Percentiles rank a stretch among this genome's conserved stretches.
phyloP scores from a whole-genome alignment of 2,329 filamentous ascomycete species.

The Cercospora brassicicola region DNA sequence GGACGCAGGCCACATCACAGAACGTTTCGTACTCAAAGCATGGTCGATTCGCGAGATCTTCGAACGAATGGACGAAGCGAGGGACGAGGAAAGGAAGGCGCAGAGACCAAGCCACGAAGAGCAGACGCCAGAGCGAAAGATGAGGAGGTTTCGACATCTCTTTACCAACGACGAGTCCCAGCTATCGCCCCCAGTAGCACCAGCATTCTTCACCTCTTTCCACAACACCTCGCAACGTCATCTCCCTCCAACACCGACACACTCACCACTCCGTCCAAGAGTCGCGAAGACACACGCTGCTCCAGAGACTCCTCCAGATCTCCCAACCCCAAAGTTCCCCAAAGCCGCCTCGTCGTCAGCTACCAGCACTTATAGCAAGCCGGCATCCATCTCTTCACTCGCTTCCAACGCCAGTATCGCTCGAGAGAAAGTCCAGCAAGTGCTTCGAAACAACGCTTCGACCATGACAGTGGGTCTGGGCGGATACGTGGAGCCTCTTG shows the following conservation, averaged over 20 bases:
- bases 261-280: neutral
- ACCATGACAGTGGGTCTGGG: neutral
- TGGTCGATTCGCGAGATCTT: conserved; percentile 14
- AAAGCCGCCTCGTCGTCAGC: neutral
- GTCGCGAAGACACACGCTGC: neutral
- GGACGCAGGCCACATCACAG: neutral
- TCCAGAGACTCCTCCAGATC: neutral
- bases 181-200: neutral
- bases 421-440: neutral
- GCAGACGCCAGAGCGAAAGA: neutral
- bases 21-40: conserved; percentile 1
- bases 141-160: neutral
- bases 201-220: neutral
- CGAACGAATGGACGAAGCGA: conserved; percentile 13
- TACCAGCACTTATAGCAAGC: neutral
- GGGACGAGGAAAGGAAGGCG: neutral
- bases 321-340: neutral
- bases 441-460: neutral
- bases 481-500: neutral
- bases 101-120: neutral
- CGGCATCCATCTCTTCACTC: neutral
- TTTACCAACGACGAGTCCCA: neutral
- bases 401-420: neutral
- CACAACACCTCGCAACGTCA: neutral
- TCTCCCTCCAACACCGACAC: neutral